Evolutionary conservation across 2,329 filamentous ascomycete species (phyloP), one percentile per base, ranked within the genome.

Genomic region (Clonostachys rosea): DNA sequence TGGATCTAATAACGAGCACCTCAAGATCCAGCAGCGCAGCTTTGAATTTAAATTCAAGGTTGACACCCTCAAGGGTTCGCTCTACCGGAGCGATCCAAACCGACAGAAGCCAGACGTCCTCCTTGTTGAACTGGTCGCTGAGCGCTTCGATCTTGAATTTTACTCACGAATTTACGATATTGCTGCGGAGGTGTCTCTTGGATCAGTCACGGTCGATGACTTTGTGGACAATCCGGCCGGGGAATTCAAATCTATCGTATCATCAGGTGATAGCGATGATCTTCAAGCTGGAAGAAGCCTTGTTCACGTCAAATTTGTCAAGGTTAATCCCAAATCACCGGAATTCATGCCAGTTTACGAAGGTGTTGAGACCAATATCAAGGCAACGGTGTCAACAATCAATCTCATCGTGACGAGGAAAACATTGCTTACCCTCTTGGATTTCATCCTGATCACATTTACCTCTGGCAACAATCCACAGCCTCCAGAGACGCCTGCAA

Each of bases 41-140:
- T 97, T 99, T 56, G 91, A 99, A 63, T 89, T 99, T 70, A 95
- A 91, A 55, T 99, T 99, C 65, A 91, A 89, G 9, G 94, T 99
- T 35, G 94, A 96, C 59, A 90, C 87, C 50, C 78, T 99, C 42
- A 91, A 95, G 66, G 94, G 94, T 3, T 97, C 94, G 1, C 74
- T 99, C 2, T 99, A 89, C 65, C 83, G 85, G 52, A 90, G 91
- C 47, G 91, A 96, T 57, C 82, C 88, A 1, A 85, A 92, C 55
- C 83, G 84, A 42, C 79, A 79, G 50, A 84, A 84, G 52, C 79
- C 84, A 0, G 95, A 99, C 57, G 76, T 87, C 46, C 73, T 99
- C 3, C 75, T 99, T 9, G 92, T 95, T 3, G 92, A 97, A 59
- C 72, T 99, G 8, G 85, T 97, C 34, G 94, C 94, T 0, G 88